Evolutionary conservation across 2,329 filamentous ascomycete species (phyloP), one percentile per base, ranked within the genome.

Genomic region (Akanthomyces uredinophilus): DNA sequence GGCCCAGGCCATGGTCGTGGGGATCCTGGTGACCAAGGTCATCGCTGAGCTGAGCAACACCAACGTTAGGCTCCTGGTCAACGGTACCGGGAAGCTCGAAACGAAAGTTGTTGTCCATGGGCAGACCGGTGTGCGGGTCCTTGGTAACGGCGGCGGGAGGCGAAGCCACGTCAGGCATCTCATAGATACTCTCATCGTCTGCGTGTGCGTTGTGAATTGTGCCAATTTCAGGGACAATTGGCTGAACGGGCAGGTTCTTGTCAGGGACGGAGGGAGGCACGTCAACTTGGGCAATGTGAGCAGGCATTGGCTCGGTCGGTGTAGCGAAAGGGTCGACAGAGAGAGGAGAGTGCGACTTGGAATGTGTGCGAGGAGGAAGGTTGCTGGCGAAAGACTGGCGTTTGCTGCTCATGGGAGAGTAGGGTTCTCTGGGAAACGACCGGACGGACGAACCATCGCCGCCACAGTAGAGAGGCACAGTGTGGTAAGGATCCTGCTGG

Each of bases 401-500:
- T 63, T 74, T 78, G 65, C 70, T 75, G 67, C 69, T 76, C 3
- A 75, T 77, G 0, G 82, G 81, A 3, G 79, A 77, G n/a, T 72
- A 58, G 6, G 47, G 69, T 43, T 80, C 77, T 64, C 74, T 71
- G 43, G 70, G 70, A 67, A 80, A 77, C 7, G 85, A 87, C 56
- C 81, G 79, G 64, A 87, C 71, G 13, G 85, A 88, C 18, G 75
- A 80, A 57, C 75, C 77, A 63, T 88, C 86, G 67, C 81, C 84
- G 56, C 74, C 74, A 63, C 85, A 77, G 70, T 90, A 88, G 39
- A 80, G 74, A 27, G 76, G 74, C 27, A 87, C 79, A 1, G 82
- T 81, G 56, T 91, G 86, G 76, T 97, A 98, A 41, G 92, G 94
- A 73, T 97, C 94, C 69, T 96, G 89, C 60, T 87, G 84, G 67